Evolutionary conservation across 306 rosid species (phyloP).

Genomic region (Medicago arabica): DNA sequence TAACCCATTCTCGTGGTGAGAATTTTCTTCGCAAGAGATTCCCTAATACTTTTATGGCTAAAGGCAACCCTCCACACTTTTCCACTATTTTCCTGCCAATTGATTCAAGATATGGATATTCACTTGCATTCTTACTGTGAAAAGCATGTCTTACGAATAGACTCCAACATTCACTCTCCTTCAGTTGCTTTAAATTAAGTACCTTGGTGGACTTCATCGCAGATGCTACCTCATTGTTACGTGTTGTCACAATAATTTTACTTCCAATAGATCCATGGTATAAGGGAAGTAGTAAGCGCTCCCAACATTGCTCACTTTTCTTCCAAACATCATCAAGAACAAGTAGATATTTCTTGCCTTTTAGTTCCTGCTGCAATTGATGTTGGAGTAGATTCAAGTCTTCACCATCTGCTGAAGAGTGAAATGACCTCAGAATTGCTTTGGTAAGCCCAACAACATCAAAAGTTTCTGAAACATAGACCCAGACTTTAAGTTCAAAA

Average conservation of each 20-base stretch:
- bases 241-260: neutral
- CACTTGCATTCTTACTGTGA: neutral
- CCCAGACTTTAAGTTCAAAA: neutral
- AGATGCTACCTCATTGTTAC: neutral
- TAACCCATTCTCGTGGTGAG: neutral
- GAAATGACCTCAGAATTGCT: neutral
- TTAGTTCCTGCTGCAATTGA: neutral
- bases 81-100: neutral
- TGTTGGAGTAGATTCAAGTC: neutral
- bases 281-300: neutral
- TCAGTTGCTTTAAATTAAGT: neutral
- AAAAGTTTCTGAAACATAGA: neutral
- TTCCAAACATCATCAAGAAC: neutral
- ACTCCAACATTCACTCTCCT: neutral
- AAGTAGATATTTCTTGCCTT: neutral
- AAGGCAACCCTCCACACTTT: neutral
- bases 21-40: neutral
- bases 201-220: neutral
- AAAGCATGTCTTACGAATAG: neutral
- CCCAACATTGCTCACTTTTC: neutral
- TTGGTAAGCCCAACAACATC: slow-evolving; percentile 5
- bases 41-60: neutral
- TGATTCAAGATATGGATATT: neutral
- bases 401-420: neutral
- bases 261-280: neutral